Base-by-base conservation (phyloP, 2,329 filamentous ascomycete species). In the Alternaria postmessia region DNA sequence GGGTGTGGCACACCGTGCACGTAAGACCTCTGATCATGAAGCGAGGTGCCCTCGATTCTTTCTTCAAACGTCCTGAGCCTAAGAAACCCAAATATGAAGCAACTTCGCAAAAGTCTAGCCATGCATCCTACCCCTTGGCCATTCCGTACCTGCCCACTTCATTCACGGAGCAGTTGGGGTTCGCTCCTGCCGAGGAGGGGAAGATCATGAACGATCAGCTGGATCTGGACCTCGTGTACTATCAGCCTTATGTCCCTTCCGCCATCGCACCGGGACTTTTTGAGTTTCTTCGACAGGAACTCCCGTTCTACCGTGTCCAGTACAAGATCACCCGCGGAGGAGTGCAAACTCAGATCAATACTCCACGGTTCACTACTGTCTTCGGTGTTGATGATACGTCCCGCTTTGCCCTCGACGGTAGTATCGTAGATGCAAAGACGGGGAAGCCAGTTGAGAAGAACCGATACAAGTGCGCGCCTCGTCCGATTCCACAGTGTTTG, bases 241-340 rank as follows among this genome's bases (percentile, higher is more conserved):
- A 90, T 73, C 85, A 92, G 68, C 91, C 91, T 0, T 94, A 91
- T 64, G 83, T 94, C 4, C 85, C 89, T 0, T 79, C 81, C 2
- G 76, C 83, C 12, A 81, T 87, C 11, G 82, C 87, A 20, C 82
- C 83, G 4, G 81, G 86, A 4, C 77, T 93, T 0, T 94, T 94
- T 76, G 80, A 87, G 14, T 93, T 93, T 70, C 83, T 94, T 2
- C 86, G 91, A 1, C 78, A 82, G n/a, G 85, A 90, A 61, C 78
- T 94, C 1, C 90, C 90, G 8, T 94, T 93, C 78, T 92, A 93
- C 70, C 85, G 90, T 53, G 91, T 93, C 4, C 84, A 88, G 67
- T 93, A 93, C 70, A 87, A 84, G 32, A 91, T 93, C 69, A 89
- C 87, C 54, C 86, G 91, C 7, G 87, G 87, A 3, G 84, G 86